Evolutionary conservation across 805 yeast species (phyloP).

Genomic region (Candida qinlingensis): DNA sequence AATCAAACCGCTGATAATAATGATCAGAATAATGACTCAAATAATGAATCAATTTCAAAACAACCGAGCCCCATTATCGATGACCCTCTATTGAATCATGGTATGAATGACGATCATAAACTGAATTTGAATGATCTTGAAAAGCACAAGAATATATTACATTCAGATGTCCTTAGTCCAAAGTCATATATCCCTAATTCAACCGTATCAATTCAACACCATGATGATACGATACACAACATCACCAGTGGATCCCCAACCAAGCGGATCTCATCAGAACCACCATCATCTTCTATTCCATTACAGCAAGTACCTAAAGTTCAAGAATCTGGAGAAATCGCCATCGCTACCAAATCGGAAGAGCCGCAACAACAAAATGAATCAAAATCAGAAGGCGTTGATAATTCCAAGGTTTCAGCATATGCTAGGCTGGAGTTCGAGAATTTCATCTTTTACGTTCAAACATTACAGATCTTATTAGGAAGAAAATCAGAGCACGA

Average conservation of each 20-base stretch:
- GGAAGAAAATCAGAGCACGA: slow-evolving; percentile 86
- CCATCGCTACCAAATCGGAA: not conserved
- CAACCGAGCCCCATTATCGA: slow-evolving; percentile 6
- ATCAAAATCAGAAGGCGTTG: not conserved
- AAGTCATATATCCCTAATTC: too few relatives aligned
- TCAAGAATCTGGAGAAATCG: not conserved
- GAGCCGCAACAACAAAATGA: not conserved
- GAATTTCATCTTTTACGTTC: slow-evolving; percentile 90
- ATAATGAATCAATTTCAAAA: not conserved
- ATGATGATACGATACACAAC: not conserved
- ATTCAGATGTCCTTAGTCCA: too few relatives aligned
- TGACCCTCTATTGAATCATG: not conserved
- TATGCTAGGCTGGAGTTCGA: slow-evolving; percentile 84
- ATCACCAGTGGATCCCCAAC: not conserved
- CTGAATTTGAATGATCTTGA: too few relatives aligned
- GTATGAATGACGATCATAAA: not conserved
- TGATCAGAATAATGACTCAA: not conserved
- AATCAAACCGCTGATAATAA: not conserved
- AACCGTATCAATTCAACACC: not conserved
- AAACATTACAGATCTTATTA: slow-evolving; percentile 86
- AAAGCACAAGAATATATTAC: too few relatives aligned
- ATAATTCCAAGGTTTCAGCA: slow-evolving; percentile 36
- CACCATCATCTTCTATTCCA: not conserved
- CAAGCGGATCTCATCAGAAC: not conserved
- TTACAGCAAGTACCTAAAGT: not conserved